Evolutionary conservation across 495 filamentous ascomycete genomes (phyloP).

Genomic region (Penicillium parvum): DNA sequence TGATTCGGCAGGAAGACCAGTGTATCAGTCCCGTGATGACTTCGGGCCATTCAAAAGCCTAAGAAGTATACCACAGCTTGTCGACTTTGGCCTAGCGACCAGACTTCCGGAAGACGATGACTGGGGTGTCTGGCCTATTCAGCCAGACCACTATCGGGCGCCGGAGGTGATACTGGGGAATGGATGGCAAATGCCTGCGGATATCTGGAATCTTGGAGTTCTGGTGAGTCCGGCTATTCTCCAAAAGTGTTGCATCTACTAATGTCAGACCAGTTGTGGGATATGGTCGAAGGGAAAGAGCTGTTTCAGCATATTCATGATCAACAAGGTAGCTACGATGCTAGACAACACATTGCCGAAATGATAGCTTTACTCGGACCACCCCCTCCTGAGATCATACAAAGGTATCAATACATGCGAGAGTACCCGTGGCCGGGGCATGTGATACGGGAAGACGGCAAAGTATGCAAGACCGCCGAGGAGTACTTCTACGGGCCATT

Average conservation of each 20-base stretch:
- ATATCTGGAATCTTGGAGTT: constrained; percentile 48
- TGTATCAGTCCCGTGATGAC: constrained; percentile 39
- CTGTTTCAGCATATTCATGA: constrained; percentile 40
- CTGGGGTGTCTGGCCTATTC: constrained; percentile 39
- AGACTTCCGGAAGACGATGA: constrained; percentile 43
- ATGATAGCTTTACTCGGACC: constrained; percentile 46
- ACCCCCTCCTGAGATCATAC: constrained; percentile 39
- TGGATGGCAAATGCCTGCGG: constrained; percentile 37
- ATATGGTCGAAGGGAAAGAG: constrained; percentile 46
- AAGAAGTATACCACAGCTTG: constrained; percentile 58
- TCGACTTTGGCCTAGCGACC: constrained; percentile 84
- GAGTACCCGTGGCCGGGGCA: constrained; percentile 31
- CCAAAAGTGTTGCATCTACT: constrained; percentile 19
- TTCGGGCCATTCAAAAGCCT: constrained; percentile 36
- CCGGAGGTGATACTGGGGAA: constrained; percentile 46
- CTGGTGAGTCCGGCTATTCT: constrained; percentile 35
- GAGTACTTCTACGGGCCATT: constrained; percentile 39
- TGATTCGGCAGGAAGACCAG: constrained; percentile 26
- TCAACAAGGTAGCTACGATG: constrained; percentile 29
- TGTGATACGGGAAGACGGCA: constrained; percentile 32
- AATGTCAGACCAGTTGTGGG: constrained; percentile 42
- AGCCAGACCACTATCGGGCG: constrained; percentile 43
- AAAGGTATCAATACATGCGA: constrained; percentile 38
- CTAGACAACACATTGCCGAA: constrained; percentile 40
- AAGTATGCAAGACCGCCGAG: constrained; percentile 32